A percentile compares a stretch with the other conserved stretches of the same genome.
Evolutionary conservation across 192 early-diverging fungal genomes (phyloP).

Genomic region (Coemansia sp.): DNA sequence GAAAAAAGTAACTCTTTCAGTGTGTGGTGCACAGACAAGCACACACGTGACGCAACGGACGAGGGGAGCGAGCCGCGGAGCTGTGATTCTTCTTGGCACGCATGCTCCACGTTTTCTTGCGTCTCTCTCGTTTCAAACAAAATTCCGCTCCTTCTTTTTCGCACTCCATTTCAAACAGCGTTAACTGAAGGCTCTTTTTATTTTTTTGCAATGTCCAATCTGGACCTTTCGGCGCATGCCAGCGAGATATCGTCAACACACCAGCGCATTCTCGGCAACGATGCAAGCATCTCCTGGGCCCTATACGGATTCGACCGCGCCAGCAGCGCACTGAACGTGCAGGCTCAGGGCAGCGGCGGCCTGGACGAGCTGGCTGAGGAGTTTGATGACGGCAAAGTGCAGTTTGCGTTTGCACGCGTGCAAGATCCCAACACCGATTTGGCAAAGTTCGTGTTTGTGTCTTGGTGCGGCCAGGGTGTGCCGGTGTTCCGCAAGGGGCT

Average conservation of each 20-base stretch:
- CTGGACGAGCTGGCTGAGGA: constrained; percentile 89
- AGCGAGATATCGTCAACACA: constrained; percentile 62
- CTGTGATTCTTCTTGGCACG: background rate
- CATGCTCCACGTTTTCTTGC: too few species aligned
- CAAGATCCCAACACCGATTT: constrained; percentile 80
- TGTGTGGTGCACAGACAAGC: background rate
- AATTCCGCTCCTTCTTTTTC: background rate
- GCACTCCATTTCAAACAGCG: too few species aligned
- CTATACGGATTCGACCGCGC: constrained; percentile 74
- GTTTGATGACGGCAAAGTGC: constrained; percentile 84
- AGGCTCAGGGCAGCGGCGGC: constrained; percentile 63
- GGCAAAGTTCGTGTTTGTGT: constrained; percentile 87
- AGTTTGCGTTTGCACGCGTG: constrained; percentile 83
- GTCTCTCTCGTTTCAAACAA: too few species aligned
- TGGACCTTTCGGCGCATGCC: constrained; percentile 66
- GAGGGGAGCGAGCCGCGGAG: too few species aligned
- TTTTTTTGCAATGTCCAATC: constrained; percentile 48
- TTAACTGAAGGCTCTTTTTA: too few species aligned
- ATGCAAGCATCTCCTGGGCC: constrained; percentile 64
- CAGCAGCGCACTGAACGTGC: constrained; percentile 46
- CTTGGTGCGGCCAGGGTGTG: constrained; percentile 94
- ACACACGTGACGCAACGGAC: background rate
- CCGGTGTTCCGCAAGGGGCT: constrained; percentile 86
- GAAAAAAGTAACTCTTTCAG: background rate
- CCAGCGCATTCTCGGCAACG: constrained; percentile 57